Evolutionary conservation across 1,139 yeast species (phyloP).

Genomic region (Diutina mesorugosa): DNA sequence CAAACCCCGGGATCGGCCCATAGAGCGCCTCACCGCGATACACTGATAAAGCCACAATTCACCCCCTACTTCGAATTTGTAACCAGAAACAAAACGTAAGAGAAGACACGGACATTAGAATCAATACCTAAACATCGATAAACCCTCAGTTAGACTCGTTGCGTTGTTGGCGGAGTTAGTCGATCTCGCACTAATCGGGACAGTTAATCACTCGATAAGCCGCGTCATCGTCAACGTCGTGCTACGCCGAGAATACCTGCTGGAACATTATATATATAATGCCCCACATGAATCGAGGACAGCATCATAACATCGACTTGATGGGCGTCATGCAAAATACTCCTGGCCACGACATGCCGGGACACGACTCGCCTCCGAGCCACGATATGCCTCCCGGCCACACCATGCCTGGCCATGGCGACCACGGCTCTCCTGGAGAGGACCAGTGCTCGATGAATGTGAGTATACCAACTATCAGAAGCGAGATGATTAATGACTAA

Average conservation of each 20-base stretch:
- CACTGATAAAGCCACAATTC: too few species aligned
- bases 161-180: not conserved
- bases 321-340: not conserved
- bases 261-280: too few species aligned
- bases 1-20: conserved; percentile 1
- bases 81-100: too few species aligned
- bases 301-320: not conserved
- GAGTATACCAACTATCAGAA: conserved; percentile 7
- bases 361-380: not conserved
- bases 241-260: not conserved
- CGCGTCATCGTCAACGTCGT: not conserved
- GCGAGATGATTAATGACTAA: conserved; percentile 4
- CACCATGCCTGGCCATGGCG: not conserved
- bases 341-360: not conserved
- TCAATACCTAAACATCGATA: not conserved
- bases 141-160: not conserved
- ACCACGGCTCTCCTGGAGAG: conserved; percentile 5
- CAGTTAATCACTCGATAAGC: not conserved
- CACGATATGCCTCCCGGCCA: not conserved
- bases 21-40: not conserved
- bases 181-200: not conserved
- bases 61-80: too few species aligned
- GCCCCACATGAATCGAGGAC: not conserved
- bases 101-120: not conserved
- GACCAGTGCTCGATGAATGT: conserved; percentile 51